These are phyloP conservation scores for Buddleja alternifolia DNA, from an alignment of 257 asterid genomes.

Conservation along the genomic window DNA sequence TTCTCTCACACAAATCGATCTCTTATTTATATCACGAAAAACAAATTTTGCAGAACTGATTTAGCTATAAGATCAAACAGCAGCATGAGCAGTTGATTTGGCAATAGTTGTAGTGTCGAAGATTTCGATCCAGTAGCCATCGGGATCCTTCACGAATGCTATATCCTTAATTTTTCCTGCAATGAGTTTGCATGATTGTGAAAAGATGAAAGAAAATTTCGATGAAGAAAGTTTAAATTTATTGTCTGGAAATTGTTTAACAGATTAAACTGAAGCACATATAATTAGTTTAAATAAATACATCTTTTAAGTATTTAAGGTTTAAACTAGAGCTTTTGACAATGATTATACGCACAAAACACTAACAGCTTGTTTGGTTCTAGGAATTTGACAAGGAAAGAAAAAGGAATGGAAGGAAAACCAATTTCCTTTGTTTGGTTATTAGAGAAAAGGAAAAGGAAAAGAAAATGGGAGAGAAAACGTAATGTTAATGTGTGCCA, in stretches of 20 bases:
- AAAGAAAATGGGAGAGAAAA: no score
- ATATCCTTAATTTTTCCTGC: conserved; percentile 78
- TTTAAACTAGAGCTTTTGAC: no score
- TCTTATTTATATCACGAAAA: background rate
- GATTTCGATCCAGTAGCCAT: conserved; percentile 95
- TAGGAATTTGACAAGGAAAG: no score
- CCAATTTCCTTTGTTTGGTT: no score
- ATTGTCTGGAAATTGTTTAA: background rate
- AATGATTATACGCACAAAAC: no score
- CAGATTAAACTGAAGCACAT: background rate
- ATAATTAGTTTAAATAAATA: no score
- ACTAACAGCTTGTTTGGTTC: no score
- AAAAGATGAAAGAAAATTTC: conserved; percentile 8
- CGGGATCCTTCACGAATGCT: conserved; percentile 89
- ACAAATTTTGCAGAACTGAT: background rate
- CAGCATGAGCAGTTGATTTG: conserved; percentile 48
- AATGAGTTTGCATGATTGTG: conserved; percentile 15
- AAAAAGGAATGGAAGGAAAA: no score
- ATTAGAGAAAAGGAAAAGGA: no score
- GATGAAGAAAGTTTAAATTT: background rate
- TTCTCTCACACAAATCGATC: background rate
- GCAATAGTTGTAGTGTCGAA: conserved; percentile 61
- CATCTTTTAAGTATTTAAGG: no score
- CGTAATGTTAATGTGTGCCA: no score
- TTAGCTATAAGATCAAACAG: conserved; percentile 45